phyloP scores from a whole-genome alignment of 371 early-diverging fungal species.

The Circinella minor region DNA sequence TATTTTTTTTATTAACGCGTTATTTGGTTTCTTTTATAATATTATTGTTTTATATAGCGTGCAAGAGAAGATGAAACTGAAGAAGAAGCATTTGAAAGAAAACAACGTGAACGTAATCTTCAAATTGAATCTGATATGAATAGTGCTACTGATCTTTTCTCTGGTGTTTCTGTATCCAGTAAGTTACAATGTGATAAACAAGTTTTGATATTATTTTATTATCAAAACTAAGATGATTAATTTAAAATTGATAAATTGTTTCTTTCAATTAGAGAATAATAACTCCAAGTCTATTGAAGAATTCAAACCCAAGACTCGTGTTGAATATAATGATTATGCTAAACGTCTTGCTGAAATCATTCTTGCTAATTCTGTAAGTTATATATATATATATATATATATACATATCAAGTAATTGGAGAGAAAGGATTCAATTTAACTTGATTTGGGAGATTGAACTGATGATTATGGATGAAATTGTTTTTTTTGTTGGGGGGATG shows the following conservation, averaged over 20 bases:
- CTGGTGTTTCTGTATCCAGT: conserved; percentile 67
- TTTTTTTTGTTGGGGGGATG: too few species aligned
- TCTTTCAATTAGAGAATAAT: conserved; percentile 37
- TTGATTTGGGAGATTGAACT: too few species aligned
- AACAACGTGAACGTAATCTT: conserved; percentile 67
- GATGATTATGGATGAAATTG: too few species aligned
- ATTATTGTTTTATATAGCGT: conserved; percentile 7
- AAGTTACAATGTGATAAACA: too few species aligned
- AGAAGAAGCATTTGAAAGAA: conserved; percentile 66
- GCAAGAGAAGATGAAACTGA: conserved; percentile 60
- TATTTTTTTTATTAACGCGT: not conserved
- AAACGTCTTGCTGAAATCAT: conserved; percentile 74
- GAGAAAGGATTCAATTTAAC: too few species aligned
- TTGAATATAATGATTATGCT: conserved; percentile 82
- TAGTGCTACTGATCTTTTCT: conserved; percentile 86
- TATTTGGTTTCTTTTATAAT: not conserved
- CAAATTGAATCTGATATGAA: conserved; percentile 84
- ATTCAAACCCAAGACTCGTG: conserved; percentile 80
- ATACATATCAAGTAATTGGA: too few species aligned
- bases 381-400: too few species aligned
- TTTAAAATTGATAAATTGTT: too few species aligned
- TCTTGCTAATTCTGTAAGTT: conserved; percentile 68
- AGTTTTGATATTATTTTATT: too few species aligned
- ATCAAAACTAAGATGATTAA: too few species aligned
- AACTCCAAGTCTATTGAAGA: conserved; percentile 63